Percentiles rank a stretch among this genome's conserved stretches.
phyloP scores from a whole-genome alignment of 1,284 basidiomycete species.

The Baeospora myosura region DNA sequence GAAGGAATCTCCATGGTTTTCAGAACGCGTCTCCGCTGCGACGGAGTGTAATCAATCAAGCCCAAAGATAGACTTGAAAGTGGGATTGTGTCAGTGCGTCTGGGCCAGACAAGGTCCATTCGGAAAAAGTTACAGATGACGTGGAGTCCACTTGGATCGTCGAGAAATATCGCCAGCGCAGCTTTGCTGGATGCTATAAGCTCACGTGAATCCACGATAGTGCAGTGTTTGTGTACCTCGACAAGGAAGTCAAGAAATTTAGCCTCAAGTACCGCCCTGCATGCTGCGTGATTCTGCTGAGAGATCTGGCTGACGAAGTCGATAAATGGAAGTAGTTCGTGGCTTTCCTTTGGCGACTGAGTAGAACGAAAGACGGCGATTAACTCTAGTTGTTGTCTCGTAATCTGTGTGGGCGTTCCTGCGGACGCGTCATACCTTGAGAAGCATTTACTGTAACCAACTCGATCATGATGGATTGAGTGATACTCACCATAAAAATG shows the following conservation, averaged over 20 bases:
- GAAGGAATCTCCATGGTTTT: neutral
- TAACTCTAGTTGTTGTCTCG: slow-evolving; percentile 11
- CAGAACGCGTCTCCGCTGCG: slow-evolving; percentile 6
- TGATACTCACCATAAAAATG: slow-evolving; percentile 9
- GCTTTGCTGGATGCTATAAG: slow-evolving; percentile 6
- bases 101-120: slow-evolving; percentile 12
- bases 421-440: too few relatives aligned
- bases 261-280: slow-evolving; percentile 10
- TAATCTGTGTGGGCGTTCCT: too few relatives aligned
- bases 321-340: slow-evolving; percentile 13
- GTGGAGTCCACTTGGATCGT: slow-evolving; percentile 1
- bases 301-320: slow-evolving; percentile 10
- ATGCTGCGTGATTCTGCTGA: slow-evolving; percentile 5
- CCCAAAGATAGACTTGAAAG: slow-evolving; percentile 4
- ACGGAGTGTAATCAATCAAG: slow-evolving; percentile 6
- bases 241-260: slow-evolving; percentile 10
- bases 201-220: neutral
- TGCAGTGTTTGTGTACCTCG: slow-evolving; percentile 6
- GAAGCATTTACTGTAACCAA: too few relatives aligned
- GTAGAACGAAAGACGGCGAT: slow-evolving; percentile 11
- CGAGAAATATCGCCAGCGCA: slow-evolving; percentile 6
- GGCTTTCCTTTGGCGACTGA: slow-evolving; percentile 9
- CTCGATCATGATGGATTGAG: too few relatives aligned
- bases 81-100: slow-evolving; percentile 4
- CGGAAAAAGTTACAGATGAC: slow-evolving; percentile 4